These are phyloP conservation scores for Chaetoceros tenuissimus DNA, from an alignment of 108 stramenopile species.

Conservation along the genomic window DNA sequence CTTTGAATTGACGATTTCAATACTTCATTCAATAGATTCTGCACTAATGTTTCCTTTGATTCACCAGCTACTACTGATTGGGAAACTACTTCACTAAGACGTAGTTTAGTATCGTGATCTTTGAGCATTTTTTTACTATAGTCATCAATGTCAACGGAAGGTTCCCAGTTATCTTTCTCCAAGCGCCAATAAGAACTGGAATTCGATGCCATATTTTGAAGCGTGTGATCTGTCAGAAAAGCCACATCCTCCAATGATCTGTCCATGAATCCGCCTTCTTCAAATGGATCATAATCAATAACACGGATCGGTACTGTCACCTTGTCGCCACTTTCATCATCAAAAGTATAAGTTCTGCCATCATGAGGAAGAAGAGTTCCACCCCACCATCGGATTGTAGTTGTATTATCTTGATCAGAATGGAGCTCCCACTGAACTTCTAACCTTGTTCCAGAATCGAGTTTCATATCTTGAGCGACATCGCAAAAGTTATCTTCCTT, in stretches of 20 bases:
- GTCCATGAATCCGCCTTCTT: constrained; percentile 43
- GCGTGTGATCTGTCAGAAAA: constrained; percentile 14
- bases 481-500: too few relatives aligned
- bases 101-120: background rate
- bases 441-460: constrained; percentile 31
- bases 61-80: background rate
- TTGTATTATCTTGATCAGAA: constrained; percentile 3
- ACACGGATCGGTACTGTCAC: constrained; percentile 40
- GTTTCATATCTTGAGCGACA: background rate
- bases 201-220: background rate
- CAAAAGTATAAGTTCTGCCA: constrained; percentile 15
- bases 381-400: constrained; percentile 37
- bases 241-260: constrained; percentile 43
- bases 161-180: background rate
- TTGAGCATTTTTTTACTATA: background rate
- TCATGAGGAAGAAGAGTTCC: constrained; percentile 36
- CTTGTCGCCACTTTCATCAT: background rate
- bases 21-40: background rate
- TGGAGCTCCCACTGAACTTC: constrained; percentile 54
- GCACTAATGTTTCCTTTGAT: background rate
- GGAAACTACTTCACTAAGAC: background rate
- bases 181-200: background rate
- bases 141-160: background rate
- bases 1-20: background rate
- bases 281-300: constrained; percentile 37